Evolutionary conservation across 1,284 basidiomycete genomes (phyloP), one percentile per base, ranked within the genome.

Genomic region (Marasmius tenuissimus): DNA sequence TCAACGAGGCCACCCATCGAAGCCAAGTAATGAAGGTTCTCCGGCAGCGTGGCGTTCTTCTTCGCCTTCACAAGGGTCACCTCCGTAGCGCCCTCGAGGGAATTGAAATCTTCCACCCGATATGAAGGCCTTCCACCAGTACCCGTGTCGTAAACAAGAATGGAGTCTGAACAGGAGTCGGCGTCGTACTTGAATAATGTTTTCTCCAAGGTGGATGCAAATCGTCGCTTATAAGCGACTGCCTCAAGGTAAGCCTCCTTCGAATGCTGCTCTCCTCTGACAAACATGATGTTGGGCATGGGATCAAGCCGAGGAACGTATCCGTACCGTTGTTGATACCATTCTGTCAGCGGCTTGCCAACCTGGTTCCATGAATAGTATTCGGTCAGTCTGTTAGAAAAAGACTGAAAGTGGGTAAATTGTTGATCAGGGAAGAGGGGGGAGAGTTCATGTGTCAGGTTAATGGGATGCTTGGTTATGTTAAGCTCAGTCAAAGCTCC

Each of bases 1-100:
- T 76, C 75, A 27, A 75, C 74, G 35, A 76, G 63, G 34, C 71
- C 73, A 7, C 65, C 75, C 74, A 75, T 75, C 34, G 75, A 74
- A 16, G 71, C 71, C 8, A 76, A 33, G 54, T 70, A 74, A 51
- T 71, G 71, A 59, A 75, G 71, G 55, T 69, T 74, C 49, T 75
- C 71, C 6, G 69, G 66, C 6, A 68, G 47, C 48, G 67, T 67
- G 0, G 68, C 52, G 1, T 60, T 60, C 1, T 57, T 59, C 8
- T 62, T 60, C 3, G 68, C 61, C 2, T 66, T 59, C 1, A 68
- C 68, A 4, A 75, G 65, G 4, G 73, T 57, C 33, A 73, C 65
- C 18, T 68, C 70, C n/a, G 69, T 61, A 1, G 74, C 67, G 1
- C 73, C 74, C 2, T 66, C 62, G 11, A 73, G 64, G 9, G 63